Evolutionary conservation across 2,329 filamentous ascomycete genomes (phyloP).

Genomic region (Aspergillus sclerotialis): DNA sequence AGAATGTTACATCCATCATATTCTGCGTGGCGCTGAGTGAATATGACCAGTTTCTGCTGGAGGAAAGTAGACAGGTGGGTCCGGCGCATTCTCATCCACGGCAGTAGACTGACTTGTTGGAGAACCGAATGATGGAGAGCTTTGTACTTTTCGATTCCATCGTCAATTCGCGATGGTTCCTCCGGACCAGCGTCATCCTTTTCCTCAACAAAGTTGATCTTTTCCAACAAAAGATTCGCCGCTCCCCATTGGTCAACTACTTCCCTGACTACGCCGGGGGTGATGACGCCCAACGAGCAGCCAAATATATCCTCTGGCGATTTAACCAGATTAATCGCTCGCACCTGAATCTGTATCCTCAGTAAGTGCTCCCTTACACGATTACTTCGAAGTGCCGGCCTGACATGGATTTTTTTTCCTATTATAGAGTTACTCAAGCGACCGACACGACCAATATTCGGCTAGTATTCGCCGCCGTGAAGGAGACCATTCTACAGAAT

Average conservation of each 20-base stretch:
- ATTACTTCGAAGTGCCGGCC: not conserved
- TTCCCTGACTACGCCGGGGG: slow-evolving; percentile 97
- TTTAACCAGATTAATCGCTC: slow-evolving; percentile 98
- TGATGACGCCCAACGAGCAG: slow-evolving; percentile 95
- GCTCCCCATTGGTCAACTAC: slow-evolving; percentile 87
- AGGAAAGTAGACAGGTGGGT: slow-evolving; percentile 91
- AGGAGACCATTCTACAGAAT: slow-evolving; percentile 98
- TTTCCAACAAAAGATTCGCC: slow-evolving; percentile 87
- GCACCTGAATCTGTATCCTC: slow-evolving; percentile 92
- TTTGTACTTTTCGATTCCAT: slow-evolving; percentile 94
- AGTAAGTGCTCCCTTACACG: slow-evolving; percentile 69
- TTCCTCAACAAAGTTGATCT: slow-evolving; percentile 99
- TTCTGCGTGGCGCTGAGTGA: slow-evolving; percentile 98
- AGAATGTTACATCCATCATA: slow-evolving; percentile 98
- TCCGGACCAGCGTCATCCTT: slow-evolving; percentile 95
- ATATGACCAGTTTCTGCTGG: slow-evolving; percentile 93
- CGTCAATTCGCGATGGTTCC: slow-evolving; percentile 98
- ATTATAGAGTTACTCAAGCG: slow-evolving; percentile 80
- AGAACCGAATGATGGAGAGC: slow-evolving; percentile 99
- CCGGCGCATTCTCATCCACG: slow-evolving; percentile 9
- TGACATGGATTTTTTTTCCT: slow-evolving; percentile 18
- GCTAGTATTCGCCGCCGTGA: slow-evolving; percentile 94
- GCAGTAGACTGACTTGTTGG: slow-evolving; percentile 8
- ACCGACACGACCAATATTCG: slow-evolving; percentile 98
- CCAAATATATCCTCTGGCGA: slow-evolving; percentile 95